Percentiles rank a stretch among this genome's conserved stretches.
These are phyloP conservation scores for Allodekkera sacchari DNA, from an alignment of 805 yeast genomes.

Conservation along the genomic window DNA sequence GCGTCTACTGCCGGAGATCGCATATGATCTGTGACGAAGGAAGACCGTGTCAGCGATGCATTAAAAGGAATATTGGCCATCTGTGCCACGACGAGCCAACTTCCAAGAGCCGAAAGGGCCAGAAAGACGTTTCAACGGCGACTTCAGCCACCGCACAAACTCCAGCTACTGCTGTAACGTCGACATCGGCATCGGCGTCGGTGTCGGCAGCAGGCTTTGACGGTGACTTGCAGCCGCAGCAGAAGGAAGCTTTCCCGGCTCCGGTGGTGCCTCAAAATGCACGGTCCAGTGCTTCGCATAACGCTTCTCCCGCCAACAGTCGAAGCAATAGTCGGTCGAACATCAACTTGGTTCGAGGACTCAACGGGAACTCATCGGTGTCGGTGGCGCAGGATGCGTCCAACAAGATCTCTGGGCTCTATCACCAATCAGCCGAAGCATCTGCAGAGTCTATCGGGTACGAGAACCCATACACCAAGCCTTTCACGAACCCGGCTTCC, in stretches of 20 bases:
- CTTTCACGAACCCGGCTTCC: slow-evolving; percentile 10
- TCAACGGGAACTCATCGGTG: slow-evolving; percentile 1
- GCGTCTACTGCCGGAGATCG: slow-evolving; percentile 86
- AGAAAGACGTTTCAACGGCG: slow-evolving; percentile 3
- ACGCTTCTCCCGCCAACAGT: background rate
- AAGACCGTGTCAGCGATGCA: slow-evolving; percentile 72
- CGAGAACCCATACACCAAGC: background rate
- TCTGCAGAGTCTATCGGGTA: background rate
- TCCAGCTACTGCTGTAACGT: background rate
- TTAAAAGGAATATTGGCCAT: slow-evolving; percentile 82
- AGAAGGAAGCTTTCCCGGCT: background rate
- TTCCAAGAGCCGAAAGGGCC: slow-evolving; percentile 21
- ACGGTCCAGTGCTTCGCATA: background rate
- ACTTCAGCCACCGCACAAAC: slow-evolving; percentile 1
- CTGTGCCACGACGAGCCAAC: slow-evolving; percentile 72
- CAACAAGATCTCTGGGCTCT: background rate
- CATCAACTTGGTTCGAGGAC: too few relatives aligned
- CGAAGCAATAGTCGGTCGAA: slow-evolving; percentile 1
- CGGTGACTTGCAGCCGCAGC: background rate
- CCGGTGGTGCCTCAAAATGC: background rate
- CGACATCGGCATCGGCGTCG: slow-evolving; percentile 2
- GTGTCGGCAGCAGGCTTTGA: background rate
- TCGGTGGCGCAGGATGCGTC: background rate
- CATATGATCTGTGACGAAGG: slow-evolving; percentile 89
- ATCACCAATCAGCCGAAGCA: slow-evolving; percentile 3